phyloP scores from a whole-genome alignment of 129 eudicot species.

The Scalesia atractyloides region DNA sequence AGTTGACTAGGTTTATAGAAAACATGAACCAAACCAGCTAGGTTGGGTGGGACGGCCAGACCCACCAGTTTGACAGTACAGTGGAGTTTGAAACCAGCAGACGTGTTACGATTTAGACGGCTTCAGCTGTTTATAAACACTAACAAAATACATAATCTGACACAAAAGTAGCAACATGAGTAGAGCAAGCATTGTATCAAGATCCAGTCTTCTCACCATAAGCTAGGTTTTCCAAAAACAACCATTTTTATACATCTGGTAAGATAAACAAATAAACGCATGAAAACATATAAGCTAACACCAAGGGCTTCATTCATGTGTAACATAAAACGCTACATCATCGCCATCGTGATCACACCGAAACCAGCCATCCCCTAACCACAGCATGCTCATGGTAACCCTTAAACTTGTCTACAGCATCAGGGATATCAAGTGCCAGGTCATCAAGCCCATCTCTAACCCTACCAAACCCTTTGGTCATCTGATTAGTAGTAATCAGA shows the following conservation, averaged over 20 bases:
- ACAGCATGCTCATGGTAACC: conserved; percentile 58
- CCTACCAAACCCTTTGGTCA: conserved; percentile 84
- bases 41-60: too few relatives aligned
- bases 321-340: conserved; percentile 22
- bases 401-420: conserved; percentile 61
- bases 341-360: conserved; percentile 34
- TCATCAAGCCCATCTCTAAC: conserved; percentile 82
- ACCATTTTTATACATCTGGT: conserved; percentile 17
- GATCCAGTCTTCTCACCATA: conserved; percentile 6
- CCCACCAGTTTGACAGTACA: too few relatives aligned
- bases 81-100: not conserved
- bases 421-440: conserved; percentile 89
- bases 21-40: too few relatives aligned
- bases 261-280: conserved; percentile 23
- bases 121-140: not conserved
- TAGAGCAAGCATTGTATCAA: conserved; percentile 9
- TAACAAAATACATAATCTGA: not conserved
- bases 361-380: conserved; percentile 67
- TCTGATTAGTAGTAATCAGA: conserved; percentile 81
- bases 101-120: not conserved
- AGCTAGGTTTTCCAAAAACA: conserved; percentile 13
- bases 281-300: conserved; percentile 13
- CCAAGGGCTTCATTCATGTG: not conserved
- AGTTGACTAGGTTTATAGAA: too few relatives aligned
- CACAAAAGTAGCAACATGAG: not conserved